Base-by-base conservation (phyloP, 371 early-diverging fungal species). In the Mycotypha africana region DNA sequence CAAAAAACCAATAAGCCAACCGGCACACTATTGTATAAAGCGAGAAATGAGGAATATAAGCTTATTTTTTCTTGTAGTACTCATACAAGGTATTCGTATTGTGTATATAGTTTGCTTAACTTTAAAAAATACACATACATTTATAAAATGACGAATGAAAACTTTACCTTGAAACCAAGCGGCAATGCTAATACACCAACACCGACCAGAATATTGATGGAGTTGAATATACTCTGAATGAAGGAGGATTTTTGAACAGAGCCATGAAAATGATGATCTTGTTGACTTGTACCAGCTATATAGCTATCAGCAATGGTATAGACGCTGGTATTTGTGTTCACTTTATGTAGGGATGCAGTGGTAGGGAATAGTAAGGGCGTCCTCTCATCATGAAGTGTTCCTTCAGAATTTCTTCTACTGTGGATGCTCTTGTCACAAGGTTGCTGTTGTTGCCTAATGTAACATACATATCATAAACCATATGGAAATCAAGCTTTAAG, bases 121-220 rank as follows among this genome's bases (percentile, higher is more conserved):
- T 28, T 5, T 28, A 8, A 8, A 11, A 5, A 8, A 8, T 28
- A 28, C 11, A 28, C 11, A 11, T 28, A 28, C 11, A 28, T 28
- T 33, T 9, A n/a, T n/a, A n/a, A n/a, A n/a, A n/a, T n/a, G n/a
- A n/a, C n/a, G n/a, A n/a, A n/a, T n/a, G n/a, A n/a, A n/a, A n/a
- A n/a, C n/a, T 37, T 48, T 68, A 60, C 68, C 53, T 68, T 73
- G 51, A 88, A 75, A 22, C 82, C 83, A 41, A 76, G 69, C 2
- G 88, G 86, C 36, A 71, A 62, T 8, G 81, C 55, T 12, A 78
- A 51, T 53, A 79, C 68, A 17, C 79, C 79, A 33, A 82, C 76
- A 34, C 82, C 84, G 38, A 81, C 73, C 38, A 85, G 61, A n/a
- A 83, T 64, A 47, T 85, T 85, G 55, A 82, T 71, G 0, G 79